Percentiles rank a stretch among this genome's conserved stretches.
Conservation (phyloP, 306 rosid genomes). For the Canavalia ensiformis region DNA sequence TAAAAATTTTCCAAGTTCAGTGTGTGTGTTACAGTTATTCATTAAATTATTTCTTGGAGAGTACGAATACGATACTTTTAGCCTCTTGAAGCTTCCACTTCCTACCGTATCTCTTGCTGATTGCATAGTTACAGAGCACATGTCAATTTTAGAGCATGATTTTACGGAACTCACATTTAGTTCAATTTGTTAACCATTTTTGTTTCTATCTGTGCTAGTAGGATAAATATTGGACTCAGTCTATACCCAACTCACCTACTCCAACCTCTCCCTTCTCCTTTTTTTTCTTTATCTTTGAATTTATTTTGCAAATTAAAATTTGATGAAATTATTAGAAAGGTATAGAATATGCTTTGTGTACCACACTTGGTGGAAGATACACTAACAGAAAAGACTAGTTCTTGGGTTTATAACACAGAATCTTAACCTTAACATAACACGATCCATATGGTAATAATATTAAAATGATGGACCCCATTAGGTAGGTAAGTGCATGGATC, state of each 20-base stretch:
- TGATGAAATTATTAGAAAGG: slow-evolving; percentile 42
- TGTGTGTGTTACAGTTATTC: neutral
- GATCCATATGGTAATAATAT: slow-evolving; percentile 37
- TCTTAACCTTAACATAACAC: slow-evolving; percentile 47
- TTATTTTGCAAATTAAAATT: neutral
- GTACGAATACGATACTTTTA: slow-evolving; percentile 19
- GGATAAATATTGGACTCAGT: slow-evolving; percentile 44
- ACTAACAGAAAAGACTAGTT: slow-evolving; percentile 44
- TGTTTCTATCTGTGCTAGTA: slow-evolving; percentile 30
- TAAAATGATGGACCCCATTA: slow-evolving; percentile 52
- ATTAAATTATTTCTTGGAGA: slow-evolving; percentile 10
- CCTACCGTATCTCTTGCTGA: slow-evolving; percentile 51
- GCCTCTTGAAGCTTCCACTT: slow-evolving; percentile 43
- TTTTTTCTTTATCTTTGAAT: neutral
- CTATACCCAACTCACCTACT: slow-evolving; percentile 52
- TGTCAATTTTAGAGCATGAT: slow-evolving; percentile 44
- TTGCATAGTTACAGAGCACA: slow-evolving; percentile 49
- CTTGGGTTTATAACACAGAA: slow-evolving; percentile 47
- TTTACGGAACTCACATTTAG: slow-evolving; percentile 37
- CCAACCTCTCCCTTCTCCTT: slow-evolving; percentile 6
- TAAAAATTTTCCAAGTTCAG: neutral
- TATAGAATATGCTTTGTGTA: slow-evolving; percentile 44
- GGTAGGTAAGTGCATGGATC: slow-evolving; percentile 53
- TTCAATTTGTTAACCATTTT: slow-evolving; percentile 50
- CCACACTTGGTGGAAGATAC: slow-evolving; percentile 44